phyloP scores from a whole-genome alignment of 2,329 filamentous ascomycete genomes.

The Endothia cerciana region DNA sequence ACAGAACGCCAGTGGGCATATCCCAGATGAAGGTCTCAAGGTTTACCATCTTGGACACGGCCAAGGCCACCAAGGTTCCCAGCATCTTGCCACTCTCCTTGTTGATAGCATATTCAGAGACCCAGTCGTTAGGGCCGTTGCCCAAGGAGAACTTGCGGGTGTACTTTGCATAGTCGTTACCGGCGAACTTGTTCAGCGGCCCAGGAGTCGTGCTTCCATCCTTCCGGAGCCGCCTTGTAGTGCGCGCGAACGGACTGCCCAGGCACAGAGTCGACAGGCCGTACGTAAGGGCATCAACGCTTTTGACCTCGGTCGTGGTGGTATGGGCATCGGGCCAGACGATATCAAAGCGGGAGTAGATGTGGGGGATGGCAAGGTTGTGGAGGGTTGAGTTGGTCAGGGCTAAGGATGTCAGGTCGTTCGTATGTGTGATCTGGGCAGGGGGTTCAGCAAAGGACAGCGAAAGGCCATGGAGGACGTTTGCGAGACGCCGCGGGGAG shows the following conservation, averaged over 20 bases:
- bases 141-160: conserved; percentile 82
- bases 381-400: conserved; percentile 79
- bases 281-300: conserved; percentile 82
- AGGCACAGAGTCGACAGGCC: conserved; percentile 80
- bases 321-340: conserved; percentile 79
- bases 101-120: conserved; percentile 78
- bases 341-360: conserved; percentile 86
- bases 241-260: conserved; percentile 54
- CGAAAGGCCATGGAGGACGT: neutral
- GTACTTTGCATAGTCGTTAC: conserved; percentile 76
- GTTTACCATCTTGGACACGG: conserved; percentile 80
- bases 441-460: conserved; percentile 18
- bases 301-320: conserved; percentile 66
- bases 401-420: conserved; percentile 78
- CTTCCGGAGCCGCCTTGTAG: conserved; percentile 41
- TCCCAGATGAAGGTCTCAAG: conserved; percentile 86
- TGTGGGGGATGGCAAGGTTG: conserved; percentile 73
- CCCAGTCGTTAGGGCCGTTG: conserved; percentile 80
- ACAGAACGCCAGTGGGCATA: conserved; percentile 82
- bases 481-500: too few relatives aligned
- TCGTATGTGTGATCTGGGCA: conserved; percentile 73
- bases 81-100: conserved; percentile 89
- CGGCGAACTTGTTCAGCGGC: conserved; percentile 36
- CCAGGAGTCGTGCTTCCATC: conserved; percentile 29
- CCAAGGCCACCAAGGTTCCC: conserved; percentile 78